phyloP scores from a whole-genome alignment of 352 stramenopile species.

The Globisporangium mamillatum region DNA sequence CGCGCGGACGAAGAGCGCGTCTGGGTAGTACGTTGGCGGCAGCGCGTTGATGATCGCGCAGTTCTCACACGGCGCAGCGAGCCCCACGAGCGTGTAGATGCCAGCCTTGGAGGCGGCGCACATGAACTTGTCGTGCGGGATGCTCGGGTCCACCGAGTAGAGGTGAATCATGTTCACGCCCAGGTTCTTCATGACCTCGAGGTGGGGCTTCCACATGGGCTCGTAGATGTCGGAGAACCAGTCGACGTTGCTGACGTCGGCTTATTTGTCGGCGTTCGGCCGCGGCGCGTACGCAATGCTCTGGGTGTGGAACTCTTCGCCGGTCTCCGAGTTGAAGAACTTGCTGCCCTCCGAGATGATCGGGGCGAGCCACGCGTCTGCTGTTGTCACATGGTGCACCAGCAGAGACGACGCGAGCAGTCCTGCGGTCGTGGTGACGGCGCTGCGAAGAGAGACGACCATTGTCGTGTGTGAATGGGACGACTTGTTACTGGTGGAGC shows the following conservation, averaged over 20 bases:
- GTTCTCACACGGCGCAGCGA: constrained; percentile 34
- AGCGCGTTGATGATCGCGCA: constrained; percentile 33
- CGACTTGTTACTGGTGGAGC: neutral
- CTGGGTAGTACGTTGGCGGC: constrained; percentile 46
- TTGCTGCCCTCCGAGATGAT: constrained; percentile 59
- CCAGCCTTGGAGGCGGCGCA: constrained; percentile 44
- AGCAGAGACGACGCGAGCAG: neutral
- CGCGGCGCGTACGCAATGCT: constrained; percentile 66
- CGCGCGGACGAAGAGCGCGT: constrained; percentile 34
- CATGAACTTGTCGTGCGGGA: constrained; percentile 73
- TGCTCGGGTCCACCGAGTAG: too few relatives aligned
- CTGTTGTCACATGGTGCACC: neutral
- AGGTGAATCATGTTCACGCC: too few relatives aligned
- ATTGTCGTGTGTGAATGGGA: neutral
- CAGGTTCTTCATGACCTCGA: constrained; percentile 29
- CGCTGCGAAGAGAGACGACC: neutral
- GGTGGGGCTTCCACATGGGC: constrained; percentile 41
- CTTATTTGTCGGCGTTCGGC: constrained; percentile 41
- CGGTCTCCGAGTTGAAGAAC: constrained; percentile 53
- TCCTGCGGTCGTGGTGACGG: neutral
- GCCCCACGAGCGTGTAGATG: constrained; percentile 54
- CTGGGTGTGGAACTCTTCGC: constrained; percentile 51
- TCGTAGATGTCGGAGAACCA: constrained; percentile 51
- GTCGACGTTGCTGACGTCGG: constrained; percentile 44
- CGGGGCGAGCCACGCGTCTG: constrained; percentile 13